Conservation (phyloP, 2,329 filamentous ascomycete species). For the Thelonectria blattea region DNA sequence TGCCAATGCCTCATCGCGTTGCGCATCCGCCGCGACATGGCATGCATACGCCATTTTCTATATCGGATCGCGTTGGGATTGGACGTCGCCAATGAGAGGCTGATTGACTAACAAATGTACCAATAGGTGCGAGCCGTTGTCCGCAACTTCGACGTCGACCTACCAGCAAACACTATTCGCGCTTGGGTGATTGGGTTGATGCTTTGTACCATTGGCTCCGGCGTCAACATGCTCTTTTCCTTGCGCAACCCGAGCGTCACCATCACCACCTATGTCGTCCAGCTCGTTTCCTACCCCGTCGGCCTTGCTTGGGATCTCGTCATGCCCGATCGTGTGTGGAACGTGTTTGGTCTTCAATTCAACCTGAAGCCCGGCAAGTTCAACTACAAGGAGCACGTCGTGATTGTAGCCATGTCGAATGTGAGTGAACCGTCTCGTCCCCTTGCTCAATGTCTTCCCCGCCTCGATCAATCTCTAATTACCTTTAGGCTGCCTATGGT, state of each 20-base stretch:
- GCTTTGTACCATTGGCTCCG: conserved; percentile 67
- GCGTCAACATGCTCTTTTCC: conserved; percentile 66
- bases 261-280: conserved; percentile 67
- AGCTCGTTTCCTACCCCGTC: conserved; percentile 66
- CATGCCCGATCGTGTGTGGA: conserved; percentile 59
- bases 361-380: conserved; percentile 64
- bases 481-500: conserved; percentile 59
- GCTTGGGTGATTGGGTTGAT: conserved; percentile 68
- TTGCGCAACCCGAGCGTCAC: conserved; percentile 64
- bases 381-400: conserved; percentile 67
- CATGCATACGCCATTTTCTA: background rate
- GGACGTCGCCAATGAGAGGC: conserved; percentile 1
- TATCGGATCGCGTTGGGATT: background rate
- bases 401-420: conserved; percentile 70
- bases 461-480: conserved; percentile 25
- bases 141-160: conserved; percentile 67
- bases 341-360: conserved; percentile 58
- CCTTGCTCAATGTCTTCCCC: background rate
- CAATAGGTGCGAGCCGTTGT: conserved; percentile 68
- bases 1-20: background rate
- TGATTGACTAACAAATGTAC: conserved; percentile 24
- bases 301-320: conserved; percentile 61
- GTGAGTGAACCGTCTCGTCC: conserved; percentile 47
- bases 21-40: background rate
- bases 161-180: conserved; percentile 68